Evolutionary conservation across 2,329 filamentous ascomycete species (phyloP).

Genomic region (Exophiala oligosperma): DNA sequence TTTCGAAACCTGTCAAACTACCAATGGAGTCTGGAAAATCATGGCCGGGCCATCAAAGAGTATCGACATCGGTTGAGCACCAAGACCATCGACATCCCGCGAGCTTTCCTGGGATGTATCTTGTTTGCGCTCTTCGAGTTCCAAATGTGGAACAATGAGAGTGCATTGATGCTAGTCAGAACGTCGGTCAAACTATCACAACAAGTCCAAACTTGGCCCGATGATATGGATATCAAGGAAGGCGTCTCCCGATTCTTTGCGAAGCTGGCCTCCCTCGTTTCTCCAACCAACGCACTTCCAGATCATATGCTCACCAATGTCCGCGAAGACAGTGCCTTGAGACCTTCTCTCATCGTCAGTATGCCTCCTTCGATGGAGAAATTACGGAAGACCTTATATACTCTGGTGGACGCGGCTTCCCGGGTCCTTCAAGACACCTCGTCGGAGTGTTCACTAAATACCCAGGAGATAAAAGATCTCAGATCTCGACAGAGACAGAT

Average conservation of each 20-base stretch:
- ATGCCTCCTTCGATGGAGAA: not conserved
- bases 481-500: not conserved
- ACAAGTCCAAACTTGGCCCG: not conserved
- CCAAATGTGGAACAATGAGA: not conserved
- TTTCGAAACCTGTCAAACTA: not conserved
- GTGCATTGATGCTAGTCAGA: not conserved
- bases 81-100: not conserved
- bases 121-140: slow-evolving; percentile 55
- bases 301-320: not conserved
- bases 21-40: not conserved
- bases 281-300: not conserved
- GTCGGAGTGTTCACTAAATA: not conserved
- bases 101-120: slow-evolving; percentile 33
- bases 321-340: not conserved
- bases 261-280: not conserved
- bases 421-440: not conserved
- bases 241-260: not conserved
- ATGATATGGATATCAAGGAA: not conserved
- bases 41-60: not conserved
- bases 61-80: not conserved
- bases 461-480: not conserved
- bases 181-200: not conserved
- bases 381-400: not conserved
- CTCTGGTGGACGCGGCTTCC: not conserved
- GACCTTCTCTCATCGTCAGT: not conserved